A percentile compares a stretch with the other conserved stretches of the same genome.
Evolutionary conservation across 108 stramenopile species (phyloP).

Genomic region (Pseudonitzschia multiseries): DNA sequence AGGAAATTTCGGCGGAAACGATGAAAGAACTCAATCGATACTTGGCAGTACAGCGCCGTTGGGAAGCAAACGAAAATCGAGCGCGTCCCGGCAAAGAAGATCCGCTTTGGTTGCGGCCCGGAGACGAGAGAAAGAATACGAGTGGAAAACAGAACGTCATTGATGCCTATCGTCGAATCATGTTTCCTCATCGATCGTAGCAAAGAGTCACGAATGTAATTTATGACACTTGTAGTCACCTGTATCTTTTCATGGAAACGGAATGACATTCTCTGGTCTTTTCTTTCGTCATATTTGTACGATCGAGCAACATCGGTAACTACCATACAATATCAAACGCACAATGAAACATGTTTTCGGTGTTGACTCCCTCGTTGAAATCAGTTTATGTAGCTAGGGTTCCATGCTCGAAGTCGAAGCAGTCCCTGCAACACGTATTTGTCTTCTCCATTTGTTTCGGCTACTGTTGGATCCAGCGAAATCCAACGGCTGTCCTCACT

Average conservation of each 20-base stretch:
- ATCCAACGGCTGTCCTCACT: constrained; percentile 55
- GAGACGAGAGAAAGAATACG: constrained; percentile 48
- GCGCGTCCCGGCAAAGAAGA: constrained; percentile 86
- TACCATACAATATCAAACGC: too few relatives aligned
- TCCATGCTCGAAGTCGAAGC: constrained; percentile 51
- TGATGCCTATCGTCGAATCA: constrained; percentile 34
- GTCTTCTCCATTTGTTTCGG: constrained; percentile 49
- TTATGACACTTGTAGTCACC: too few relatives aligned
- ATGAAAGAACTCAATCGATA: constrained; percentile 31
- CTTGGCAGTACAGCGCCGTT: constrained; percentile 35
- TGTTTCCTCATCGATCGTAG: constrained; percentile 31
- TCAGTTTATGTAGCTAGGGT: constrained; percentile 33
- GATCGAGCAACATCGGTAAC: too few relatives aligned
- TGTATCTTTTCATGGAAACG: neutral
- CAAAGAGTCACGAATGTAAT: neutral
- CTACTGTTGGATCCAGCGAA: constrained; percentile 50
- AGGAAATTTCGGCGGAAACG: constrained; percentile 24
- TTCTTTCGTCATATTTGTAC: too few relatives aligned
- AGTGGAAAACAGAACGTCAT: constrained; percentile 34
- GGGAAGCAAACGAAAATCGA: constrained; percentile 57
- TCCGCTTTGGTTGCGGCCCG: constrained; percentile 73
- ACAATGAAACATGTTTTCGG: neutral
- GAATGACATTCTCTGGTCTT: too few relatives aligned
- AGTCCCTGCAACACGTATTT: constrained; percentile 55
- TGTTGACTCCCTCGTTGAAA: neutral